These are phyloP conservation scores for Neonectria faginata DNA, from an alignment of 2,329 filamentous ascomycete species.

Conservation along the genomic window DNA sequence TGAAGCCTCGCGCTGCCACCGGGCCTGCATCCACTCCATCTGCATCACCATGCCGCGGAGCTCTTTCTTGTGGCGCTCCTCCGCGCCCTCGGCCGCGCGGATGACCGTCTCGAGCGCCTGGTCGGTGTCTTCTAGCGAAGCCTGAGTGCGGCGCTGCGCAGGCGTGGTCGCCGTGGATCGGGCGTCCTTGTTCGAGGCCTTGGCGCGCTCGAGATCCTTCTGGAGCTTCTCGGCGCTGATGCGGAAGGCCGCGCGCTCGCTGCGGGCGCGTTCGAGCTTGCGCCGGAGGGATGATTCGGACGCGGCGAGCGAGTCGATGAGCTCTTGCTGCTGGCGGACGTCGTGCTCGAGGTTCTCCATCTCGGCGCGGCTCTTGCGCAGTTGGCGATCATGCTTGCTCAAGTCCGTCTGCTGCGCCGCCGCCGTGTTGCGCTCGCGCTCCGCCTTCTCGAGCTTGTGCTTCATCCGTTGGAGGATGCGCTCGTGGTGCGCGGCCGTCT, in stretches of 20 bases:
- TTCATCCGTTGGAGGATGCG: slow-evolving; percentile 58
- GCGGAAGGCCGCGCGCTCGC: slow-evolving; percentile 70
- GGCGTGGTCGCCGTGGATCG: slow-evolving; percentile 20
- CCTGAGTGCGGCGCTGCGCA: slow-evolving; percentile 41
- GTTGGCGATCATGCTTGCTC: slow-evolving; percentile 67
- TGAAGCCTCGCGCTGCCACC: slow-evolving; percentile 81
- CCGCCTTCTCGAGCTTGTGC: slow-evolving; percentile 63
- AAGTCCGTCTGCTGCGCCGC: slow-evolving; percentile 53
- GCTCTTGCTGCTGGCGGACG: slow-evolving; percentile 75
- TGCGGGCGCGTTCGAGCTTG: slow-evolving; percentile 77
- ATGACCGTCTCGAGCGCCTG: slow-evolving; percentile 69
- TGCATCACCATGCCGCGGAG: slow-evolving; percentile 87
- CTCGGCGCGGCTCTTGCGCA: slow-evolving; percentile 73
- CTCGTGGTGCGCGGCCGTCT: slow-evolving; percentile 58
- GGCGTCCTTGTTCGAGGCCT: slow-evolving; percentile 38
- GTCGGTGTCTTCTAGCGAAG: slow-evolving; percentile 56
- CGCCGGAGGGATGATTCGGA: slow-evolving; percentile 71
- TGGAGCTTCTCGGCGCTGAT: slow-evolving; percentile 67
- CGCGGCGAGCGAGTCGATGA: slow-evolving; percentile 67
- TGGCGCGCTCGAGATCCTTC: slow-evolving; percentile 59
- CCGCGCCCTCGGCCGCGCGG: slow-evolving; percentile 69
- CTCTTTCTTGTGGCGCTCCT: slow-evolving; percentile 79
- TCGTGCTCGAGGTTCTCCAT: slow-evolving; percentile 78
- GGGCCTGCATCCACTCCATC: slow-evolving; percentile 89
- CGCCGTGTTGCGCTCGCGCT: slow-evolving; percentile 58